Conservation (phyloP, 176 grass and related monocot genomes). For the Musa schizocarpa region DNA sequence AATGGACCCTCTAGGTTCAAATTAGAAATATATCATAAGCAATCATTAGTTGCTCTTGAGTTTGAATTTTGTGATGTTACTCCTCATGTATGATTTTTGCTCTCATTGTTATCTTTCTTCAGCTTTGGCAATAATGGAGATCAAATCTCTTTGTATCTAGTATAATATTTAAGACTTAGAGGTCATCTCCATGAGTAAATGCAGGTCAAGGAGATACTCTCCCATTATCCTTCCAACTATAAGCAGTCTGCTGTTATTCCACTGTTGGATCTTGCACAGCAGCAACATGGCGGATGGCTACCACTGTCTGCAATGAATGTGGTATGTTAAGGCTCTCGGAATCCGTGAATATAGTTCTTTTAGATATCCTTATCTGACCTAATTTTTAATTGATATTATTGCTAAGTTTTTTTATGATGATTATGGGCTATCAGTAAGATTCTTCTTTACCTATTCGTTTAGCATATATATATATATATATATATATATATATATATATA, state of each 20-base stretch:
- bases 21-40: background rate
- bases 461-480: too few species aligned
- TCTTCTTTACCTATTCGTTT: too few species aligned
- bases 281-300: slow-evolving; percentile 94
- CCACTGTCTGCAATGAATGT: slow-evolving; percentile 86
- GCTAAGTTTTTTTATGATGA: too few species aligned
- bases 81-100: background rate
- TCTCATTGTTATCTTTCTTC: background rate
- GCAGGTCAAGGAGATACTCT: slow-evolving; percentile 74
- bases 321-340: slow-evolving; percentile 27
- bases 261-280: slow-evolving; percentile 85
- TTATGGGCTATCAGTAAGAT: too few species aligned
- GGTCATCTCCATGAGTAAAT: background rate
- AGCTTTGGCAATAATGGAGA: background rate
- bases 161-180: background rate
- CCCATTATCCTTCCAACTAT: slow-evolving; percentile 91
- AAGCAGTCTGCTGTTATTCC: slow-evolving; percentile 94
- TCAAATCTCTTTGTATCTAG: background rate
- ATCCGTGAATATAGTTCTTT: too few species aligned
- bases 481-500: too few species aligned
- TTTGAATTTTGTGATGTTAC: background rate
- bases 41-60: background rate
- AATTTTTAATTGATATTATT: too few species aligned
- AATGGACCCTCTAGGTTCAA: background rate
- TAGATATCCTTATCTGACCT: too few species aligned